Percentiles rank a stretch among this genome's conserved stretches.
Evolutionary conservation across 73 alveolate species (phyloP).

Genomic region (Symbiodinium natans): DNA sequence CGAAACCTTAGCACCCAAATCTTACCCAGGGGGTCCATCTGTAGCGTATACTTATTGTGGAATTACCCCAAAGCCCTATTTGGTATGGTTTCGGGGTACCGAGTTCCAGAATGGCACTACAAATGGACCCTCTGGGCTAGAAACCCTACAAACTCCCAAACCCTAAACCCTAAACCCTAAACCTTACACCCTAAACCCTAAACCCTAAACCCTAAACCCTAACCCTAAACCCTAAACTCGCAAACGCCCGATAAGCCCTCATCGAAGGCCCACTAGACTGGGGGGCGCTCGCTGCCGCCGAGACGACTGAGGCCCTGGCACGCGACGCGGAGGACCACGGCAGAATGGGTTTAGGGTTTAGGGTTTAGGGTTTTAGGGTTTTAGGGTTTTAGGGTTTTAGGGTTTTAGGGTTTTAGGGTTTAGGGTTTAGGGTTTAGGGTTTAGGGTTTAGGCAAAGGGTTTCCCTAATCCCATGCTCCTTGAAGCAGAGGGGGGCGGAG

Average conservation of each 20-base stretch:
- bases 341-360: neutral
- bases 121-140: too few species aligned
- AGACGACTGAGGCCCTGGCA: constrained; percentile 53
- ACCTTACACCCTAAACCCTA: neutral
- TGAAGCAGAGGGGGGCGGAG: too few species aligned
- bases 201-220: neutral
- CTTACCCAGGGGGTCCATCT: too few species aligned
- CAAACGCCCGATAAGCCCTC: neutral
- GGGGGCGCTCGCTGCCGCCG: constrained; percentile 48
- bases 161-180: neutral
- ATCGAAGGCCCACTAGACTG: neutral
- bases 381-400: neutral
- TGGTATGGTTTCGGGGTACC: too few species aligned
- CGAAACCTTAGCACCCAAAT: too few species aligned
- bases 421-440: too few species aligned
- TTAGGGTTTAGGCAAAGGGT: too few species aligned
- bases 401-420: neutral
- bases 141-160: too few species aligned
- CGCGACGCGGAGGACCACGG: neutral
- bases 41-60: too few species aligned
- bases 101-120: too few species aligned
- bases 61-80: too few species aligned
- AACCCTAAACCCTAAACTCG: neutral
- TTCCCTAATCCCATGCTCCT: too few species aligned
- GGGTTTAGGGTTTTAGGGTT: neutral